phyloP scores from a whole-genome alignment of 2,329 filamentous ascomycete genomes.

The Sodiomyces alkalinus region DNA sequence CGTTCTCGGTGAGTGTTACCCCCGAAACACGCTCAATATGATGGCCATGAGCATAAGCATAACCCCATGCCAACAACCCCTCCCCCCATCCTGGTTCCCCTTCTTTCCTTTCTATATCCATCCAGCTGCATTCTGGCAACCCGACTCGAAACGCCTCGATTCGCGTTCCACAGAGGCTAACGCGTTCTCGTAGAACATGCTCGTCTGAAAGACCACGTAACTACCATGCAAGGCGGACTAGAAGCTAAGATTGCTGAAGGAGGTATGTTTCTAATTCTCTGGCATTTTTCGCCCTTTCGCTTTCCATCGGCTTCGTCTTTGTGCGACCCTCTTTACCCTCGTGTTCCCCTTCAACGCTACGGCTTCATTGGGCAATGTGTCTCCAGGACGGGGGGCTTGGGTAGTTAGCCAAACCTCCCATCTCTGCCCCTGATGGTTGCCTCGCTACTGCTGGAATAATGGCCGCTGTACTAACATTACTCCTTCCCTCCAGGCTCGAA shows the following conservation, averaged over 20 bases:
- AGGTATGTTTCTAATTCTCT: conserved; percentile 44
- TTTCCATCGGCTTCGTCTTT: conserved; percentile 12
- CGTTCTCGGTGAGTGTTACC: conserved; percentile 56
- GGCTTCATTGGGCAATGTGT: too few species aligned
- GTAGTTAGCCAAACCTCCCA: too few species aligned
- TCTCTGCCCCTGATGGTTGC: too few species aligned
- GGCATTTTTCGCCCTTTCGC: conserved; percentile 9
- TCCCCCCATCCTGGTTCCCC: too few species aligned
- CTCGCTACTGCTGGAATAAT: not conserved
- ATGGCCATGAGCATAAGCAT: too few species aligned
- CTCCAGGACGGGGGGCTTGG: too few species aligned
- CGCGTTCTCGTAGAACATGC: conserved; percentile 57
- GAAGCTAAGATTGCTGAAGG: conserved; percentile 89
- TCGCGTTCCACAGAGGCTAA: conserved; percentile 18
- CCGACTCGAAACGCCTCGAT: not conserved
- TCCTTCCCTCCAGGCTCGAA: conserved; percentile 55
- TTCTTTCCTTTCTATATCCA: too few species aligned
- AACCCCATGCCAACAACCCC: too few species aligned
- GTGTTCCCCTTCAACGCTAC: not conserved
- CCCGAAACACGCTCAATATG: not conserved
- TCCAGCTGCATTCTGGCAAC: too few species aligned
- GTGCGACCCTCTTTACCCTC: conserved; percentile 7
- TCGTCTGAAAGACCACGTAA: conserved; percentile 78
- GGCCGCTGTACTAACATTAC: conserved; percentile 8
- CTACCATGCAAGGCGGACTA: conserved; percentile 73